Conservation (phyloP, 163 green algal genomes). For the Prototheca cutis region DNA sequence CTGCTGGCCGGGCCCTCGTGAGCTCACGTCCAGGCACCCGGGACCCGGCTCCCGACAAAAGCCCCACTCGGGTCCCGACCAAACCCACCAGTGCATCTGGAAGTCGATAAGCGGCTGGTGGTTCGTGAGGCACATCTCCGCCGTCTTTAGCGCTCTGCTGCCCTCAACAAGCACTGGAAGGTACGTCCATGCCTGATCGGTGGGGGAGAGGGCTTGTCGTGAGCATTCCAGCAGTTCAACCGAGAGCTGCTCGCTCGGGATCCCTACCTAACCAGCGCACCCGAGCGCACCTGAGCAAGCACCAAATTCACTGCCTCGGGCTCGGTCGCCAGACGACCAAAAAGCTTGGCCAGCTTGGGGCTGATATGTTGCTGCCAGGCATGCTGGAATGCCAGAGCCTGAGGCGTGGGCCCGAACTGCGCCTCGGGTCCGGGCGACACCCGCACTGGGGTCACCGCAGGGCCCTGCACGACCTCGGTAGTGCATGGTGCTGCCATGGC, state of each 20-base stretch:
- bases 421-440: not conserved
- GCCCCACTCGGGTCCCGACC: not conserved
- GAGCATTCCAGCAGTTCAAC: not conserved
- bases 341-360: not conserved
- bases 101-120: constrained; percentile 11
- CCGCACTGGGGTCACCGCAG: not conserved
- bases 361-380: not conserved
- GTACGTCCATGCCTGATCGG: constrained; percentile 25
- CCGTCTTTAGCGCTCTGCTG: constrained; percentile 19
- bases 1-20: too few relatives aligned
- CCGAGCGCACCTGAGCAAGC: not conserved
- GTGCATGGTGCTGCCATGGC: too few relatives aligned
- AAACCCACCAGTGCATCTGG: constrained; percentile 11
- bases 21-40: too few relatives aligned
- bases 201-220: not conserved
- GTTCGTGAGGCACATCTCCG: constrained; percentile 19
- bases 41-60: too few relatives aligned
- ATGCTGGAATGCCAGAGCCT: not conserved
- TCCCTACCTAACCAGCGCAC: not conserved
- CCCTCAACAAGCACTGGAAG: constrained; percentile 25
- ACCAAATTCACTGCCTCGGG: not conserved
- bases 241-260: not conserved
- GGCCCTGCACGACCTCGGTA: too few relatives aligned
- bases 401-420: not conserved
- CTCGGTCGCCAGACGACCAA: not conserved